These are phyloP conservation scores for Dryadomyces quercus-mongolicae DNA, from an alignment of 2,329 filamentous ascomycete genomes.

Conservation along the genomic window DNA sequence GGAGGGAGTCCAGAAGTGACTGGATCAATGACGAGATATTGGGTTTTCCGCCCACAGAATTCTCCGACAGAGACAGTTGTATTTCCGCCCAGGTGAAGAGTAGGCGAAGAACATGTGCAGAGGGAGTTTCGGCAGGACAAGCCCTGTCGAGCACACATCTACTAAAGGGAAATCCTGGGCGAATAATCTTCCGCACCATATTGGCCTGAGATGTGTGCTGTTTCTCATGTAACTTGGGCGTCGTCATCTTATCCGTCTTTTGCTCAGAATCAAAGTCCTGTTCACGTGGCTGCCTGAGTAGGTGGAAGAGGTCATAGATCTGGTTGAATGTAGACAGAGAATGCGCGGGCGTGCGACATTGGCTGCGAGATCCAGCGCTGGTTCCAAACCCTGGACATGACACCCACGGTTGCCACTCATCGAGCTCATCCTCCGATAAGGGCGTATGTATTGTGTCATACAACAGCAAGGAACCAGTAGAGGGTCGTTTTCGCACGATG, in stretches of 20 bases:
- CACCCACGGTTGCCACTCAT: constrained; percentile 65
- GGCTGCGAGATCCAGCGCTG: constrained; percentile 1
- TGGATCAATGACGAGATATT: no score
- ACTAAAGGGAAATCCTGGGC: background rate
- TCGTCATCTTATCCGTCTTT: background rate
- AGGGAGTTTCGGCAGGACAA: constrained; percentile 3
- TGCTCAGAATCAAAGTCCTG: no score
- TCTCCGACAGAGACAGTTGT: background rate
- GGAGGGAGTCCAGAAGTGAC: constrained; percentile 1
- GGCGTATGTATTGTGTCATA: background rate
- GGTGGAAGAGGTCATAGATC: constrained; percentile 23
- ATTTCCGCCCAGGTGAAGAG: constrained; percentile 5
- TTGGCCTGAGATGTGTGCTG: background rate
- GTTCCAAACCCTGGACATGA: constrained; percentile 30
- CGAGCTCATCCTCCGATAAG: constrained; percentile 47
- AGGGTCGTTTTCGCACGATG: constrained; percentile 2
- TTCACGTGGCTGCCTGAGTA: no score
- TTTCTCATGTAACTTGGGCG: constrained; percentile 4
- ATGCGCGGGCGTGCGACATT: constrained; percentile 19
- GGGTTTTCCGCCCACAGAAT: no score
- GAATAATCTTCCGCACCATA: background rate
- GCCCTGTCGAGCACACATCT: background rate
- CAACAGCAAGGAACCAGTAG: background rate
- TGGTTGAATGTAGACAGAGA: constrained; percentile 30
- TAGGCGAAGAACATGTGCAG: background rate